A percentile compares a stretch with the other conserved stretches of the same genome.
Conservation (phyloP, 306 rosid species). For the Inga oerstediana region DNA sequence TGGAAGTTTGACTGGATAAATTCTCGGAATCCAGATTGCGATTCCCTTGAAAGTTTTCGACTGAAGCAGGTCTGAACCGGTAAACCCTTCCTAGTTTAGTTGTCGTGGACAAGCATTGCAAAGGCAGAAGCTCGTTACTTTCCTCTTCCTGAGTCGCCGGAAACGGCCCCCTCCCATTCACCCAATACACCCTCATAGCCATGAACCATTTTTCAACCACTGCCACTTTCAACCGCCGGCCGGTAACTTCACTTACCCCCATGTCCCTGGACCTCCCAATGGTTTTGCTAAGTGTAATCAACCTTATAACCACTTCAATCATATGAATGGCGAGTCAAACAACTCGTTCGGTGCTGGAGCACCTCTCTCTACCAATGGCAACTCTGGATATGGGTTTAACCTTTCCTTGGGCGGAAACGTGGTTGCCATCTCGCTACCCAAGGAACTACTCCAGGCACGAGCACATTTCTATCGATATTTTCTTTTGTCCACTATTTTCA, state of each 20-base stretch:
- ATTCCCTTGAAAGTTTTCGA: neutral
- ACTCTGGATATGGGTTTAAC: conserved; percentile 27
- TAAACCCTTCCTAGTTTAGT: neutral
- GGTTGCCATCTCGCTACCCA: conserved; percentile 22
- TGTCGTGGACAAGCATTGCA: neutral
- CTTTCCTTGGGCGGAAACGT: conserved; percentile 18
- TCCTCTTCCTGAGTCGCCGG: neutral
- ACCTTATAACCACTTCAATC: conserved; percentile 4
- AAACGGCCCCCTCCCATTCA: neutral
- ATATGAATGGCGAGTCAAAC: conserved; percentile 15
- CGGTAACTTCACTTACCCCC: conserved; percentile 12
- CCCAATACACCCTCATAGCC: neutral
- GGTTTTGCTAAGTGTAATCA: neutral
- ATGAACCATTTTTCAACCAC: neutral
- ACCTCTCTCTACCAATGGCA: neutral
- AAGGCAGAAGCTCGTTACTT: no score
- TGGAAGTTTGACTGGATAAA: no score
- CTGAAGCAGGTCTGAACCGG: neutral
- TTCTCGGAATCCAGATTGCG: neutral
- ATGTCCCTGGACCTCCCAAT: neutral
- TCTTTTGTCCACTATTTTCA: neutral
- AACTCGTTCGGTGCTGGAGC: neutral
- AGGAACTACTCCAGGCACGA: conserved; percentile 7
- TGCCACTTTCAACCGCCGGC: neutral
- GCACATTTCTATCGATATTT: neutral